phyloP scores from a whole-genome alignment of 306 rosid species.

The Carpinus fangiana region DNA sequence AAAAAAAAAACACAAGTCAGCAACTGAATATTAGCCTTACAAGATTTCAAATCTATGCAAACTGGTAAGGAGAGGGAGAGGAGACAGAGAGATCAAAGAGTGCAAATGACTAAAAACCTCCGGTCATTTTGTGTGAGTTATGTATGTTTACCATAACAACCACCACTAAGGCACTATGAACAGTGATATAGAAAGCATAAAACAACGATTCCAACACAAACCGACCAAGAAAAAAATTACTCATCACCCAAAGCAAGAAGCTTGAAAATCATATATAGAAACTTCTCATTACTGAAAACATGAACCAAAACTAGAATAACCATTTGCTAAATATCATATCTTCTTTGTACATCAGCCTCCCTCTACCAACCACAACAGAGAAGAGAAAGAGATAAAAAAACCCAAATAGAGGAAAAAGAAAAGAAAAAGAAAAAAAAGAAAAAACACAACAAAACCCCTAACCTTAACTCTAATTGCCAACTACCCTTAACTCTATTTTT shows the following conservation, averaged over 20 bases:
- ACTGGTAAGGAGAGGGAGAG: too few relatives aligned
- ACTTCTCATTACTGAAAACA: background rate
- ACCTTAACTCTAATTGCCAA: conserved; percentile 23
- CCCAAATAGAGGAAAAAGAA: background rate
- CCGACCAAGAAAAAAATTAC: conserved; percentile 30
- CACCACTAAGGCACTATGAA: background rate
- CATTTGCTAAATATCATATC: conserved; percentile 47
- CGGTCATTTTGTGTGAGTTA: background rate
- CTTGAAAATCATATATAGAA: background rate
- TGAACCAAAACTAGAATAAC: conserved; percentile 39
- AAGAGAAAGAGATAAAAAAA: conserved; percentile 23
- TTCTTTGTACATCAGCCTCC: conserved; percentile 59
- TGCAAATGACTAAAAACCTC: background rate
- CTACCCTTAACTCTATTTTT: conserved; percentile 11
- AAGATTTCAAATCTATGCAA: too few relatives aligned
- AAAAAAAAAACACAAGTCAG: too few relatives aligned
- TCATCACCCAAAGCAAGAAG: conserved; percentile 3
- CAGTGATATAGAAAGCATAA: background rate
- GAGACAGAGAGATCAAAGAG: too few relatives aligned
- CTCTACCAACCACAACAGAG: conserved; percentile 34
- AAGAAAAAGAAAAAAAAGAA: conserved; percentile 3
- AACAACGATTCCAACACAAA: background rate
- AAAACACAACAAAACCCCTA: conserved; percentile 39
- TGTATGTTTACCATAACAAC: background rate
- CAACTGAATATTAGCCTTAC: too few relatives aligned